These are phyloP conservation scores for Phytophthora pisi DNA, from an alignment of 352 stramenopile species.

Conservation along the genomic window DNA sequence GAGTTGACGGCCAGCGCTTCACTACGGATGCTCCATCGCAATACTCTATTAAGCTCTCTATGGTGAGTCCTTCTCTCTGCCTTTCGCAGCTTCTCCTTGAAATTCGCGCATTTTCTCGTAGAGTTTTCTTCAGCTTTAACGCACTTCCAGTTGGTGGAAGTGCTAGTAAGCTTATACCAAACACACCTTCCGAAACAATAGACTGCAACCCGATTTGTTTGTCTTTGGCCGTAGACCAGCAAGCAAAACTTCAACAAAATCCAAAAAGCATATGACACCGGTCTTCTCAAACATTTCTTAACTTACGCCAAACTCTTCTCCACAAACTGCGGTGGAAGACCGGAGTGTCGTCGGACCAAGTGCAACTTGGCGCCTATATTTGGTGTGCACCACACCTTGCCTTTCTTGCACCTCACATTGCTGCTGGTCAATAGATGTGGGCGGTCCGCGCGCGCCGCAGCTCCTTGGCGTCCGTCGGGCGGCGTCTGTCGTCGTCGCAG, in stretches of 20 bases:
- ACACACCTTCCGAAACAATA: no score
- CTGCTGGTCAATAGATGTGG: slow-evolving; percentile 32
- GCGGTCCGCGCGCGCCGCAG: slow-evolving; percentile 14
- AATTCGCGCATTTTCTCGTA: slow-evolving; percentile 1
- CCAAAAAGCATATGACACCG: no score
- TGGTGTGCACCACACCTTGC: slow-evolving; percentile 23
- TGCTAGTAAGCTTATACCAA: no score
- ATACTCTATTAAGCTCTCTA: no score
- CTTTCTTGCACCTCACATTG: slow-evolving; percentile 9
- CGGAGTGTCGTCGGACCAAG: no score
- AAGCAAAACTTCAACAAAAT: no score
- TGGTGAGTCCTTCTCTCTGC: not conserved
- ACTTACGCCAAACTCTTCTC: no score
- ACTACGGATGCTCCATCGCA: not conserved
- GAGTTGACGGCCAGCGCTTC: not conserved
- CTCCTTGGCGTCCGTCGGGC: slow-evolving; percentile 6
- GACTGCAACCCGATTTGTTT: no score
- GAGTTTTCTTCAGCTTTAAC: not conserved
- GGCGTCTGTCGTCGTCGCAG: slow-evolving; percentile 26
- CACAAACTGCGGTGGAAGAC: no score
- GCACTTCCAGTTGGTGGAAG: not conserved
- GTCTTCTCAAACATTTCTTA: no score
- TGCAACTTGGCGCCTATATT: no score
- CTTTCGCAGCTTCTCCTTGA: slow-evolving; percentile 2
- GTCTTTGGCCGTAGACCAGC: no score